A percentile compares a stretch with the other conserved stretches of the same genome.
These are phyloP conservation scores for Spergularia marina DNA, from an alignment of 148 eudicot genomes.

Conservation along the genomic window DNA sequence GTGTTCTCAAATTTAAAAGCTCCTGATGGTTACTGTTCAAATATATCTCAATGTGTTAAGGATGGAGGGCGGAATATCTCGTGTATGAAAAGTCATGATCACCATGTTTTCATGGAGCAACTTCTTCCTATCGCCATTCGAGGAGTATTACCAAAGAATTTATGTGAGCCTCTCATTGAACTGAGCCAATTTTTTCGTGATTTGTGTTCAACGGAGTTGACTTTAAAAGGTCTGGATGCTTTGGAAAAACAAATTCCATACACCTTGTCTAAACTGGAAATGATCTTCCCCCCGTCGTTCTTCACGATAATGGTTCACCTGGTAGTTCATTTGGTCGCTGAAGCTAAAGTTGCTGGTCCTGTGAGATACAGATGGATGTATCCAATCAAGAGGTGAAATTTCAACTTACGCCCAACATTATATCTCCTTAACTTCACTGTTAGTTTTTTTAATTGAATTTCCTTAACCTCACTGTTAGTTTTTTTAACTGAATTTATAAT, in stretches of 20 bases:
- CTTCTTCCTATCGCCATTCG: neutral
- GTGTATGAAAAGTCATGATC: neutral
- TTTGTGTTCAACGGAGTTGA: neutral
- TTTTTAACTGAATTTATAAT: too few species aligned
- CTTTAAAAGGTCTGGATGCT: neutral
- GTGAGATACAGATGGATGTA: too few species aligned
- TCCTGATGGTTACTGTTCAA: slow-evolving; percentile 12
- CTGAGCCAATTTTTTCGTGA: neutral
- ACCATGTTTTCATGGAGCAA: slow-evolving; percentile 35
- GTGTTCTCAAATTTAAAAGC: neutral
- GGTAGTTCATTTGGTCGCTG: neutral
- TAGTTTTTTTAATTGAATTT: too few species aligned
- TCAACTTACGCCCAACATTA: too few species aligned
- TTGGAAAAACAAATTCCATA: neutral
- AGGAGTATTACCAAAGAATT: neutral
- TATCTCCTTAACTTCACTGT: too few species aligned
- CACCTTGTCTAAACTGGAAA: neutral
- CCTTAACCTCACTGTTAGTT: too few species aligned
- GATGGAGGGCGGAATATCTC: neutral
- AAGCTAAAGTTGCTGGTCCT: too few species aligned
- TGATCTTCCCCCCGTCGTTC: neutral
- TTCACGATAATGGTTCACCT: neutral
- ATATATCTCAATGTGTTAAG: slow-evolving; percentile 39
- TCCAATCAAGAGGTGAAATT: too few species aligned
- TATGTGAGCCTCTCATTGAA: neutral